Conservation (phyloP, 495 filamentous ascomycete species). For the Daldinia concentrica region DNA sequence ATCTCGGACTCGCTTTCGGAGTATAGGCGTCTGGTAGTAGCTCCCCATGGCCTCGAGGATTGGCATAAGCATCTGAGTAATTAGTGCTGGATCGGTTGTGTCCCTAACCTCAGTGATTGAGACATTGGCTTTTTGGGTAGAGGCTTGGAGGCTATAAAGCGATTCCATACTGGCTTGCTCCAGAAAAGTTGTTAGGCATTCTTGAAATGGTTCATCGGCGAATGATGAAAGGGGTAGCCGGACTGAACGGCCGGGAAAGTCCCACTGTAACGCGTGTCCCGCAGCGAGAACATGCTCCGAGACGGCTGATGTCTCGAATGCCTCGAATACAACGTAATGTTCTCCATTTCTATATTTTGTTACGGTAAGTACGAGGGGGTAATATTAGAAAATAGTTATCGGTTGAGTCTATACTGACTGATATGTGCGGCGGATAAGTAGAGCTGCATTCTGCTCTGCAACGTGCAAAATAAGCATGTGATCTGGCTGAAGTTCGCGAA, state of each 20-base stretch:
- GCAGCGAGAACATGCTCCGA: conserved; percentile 56
- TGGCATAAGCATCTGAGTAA: conserved; percentile 65
- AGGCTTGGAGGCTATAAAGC: conserved; percentile 61
- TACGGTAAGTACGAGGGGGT: background rate
- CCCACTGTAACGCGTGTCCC: conserved; percentile 49
- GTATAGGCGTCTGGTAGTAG: conserved; percentile 40
- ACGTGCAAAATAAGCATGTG: conserved; percentile 59
- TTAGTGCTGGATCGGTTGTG: conserved; percentile 61
- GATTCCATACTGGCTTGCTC: conserved; percentile 67
- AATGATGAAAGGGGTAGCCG: conserved; percentile 57
- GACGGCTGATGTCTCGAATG: conserved; percentile 64
- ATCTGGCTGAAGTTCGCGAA: conserved; percentile 45
- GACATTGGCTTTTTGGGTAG: conserved; percentile 58
- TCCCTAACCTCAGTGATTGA: conserved; percentile 62
- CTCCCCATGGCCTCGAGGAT: conserved; percentile 63
- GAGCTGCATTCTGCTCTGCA: conserved; percentile 64
- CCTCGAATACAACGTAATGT: conserved; percentile 56
- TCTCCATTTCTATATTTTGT: conserved; percentile 22
- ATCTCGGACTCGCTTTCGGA: conserved; percentile 68
- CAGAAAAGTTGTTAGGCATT: conserved; percentile 61
- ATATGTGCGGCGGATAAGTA: conserved; percentile 56
- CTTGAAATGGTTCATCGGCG: conserved; percentile 56
- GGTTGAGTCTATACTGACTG: conserved; percentile 51
- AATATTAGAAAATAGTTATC: background rate
- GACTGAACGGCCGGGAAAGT: conserved; percentile 53